Base-by-base conservation (phyloP, 345 rosid genomes). In the Camelina neglecta region DNA sequence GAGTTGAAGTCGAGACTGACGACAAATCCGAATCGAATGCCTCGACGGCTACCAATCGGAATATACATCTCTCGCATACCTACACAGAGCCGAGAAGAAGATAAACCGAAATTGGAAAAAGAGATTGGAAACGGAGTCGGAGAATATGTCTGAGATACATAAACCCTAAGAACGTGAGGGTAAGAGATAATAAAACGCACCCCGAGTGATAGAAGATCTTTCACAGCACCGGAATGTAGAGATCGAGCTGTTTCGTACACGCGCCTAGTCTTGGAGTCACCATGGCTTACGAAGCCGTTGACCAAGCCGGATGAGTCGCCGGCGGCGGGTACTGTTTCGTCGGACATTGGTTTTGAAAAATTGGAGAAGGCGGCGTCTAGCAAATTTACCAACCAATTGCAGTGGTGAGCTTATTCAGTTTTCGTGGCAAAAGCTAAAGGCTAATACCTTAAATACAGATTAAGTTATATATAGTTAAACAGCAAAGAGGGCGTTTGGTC, bases 1-100 rank as follows among this genome's bases (percentile, higher is more conserved):
- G 81, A 31, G 65, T 33, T 6, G 87, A 76, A 8, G 69, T 67
- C 3, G 81, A 81, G 44, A 80, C 74, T 18, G 77, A 81, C 1
- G 84, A 72, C 44, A 16, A 45, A 20, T 69, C 79, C 44, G 81
- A 76, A 29, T 44, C 75, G 20, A 77, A 83, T 18, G 67, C 77
- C 45, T 48, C 77, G 71, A 87, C 60, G 21, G 91, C 84, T 31
- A 94, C 76, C 45, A 94, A 68, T 60, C 98, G 87, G 67, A 89
- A 75, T 45, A 89, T 72, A 86, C 97, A 94, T 82, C 91, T 83
- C 70, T 74, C 64, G 76, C 98, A 93, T 5, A 91, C 89, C 97
- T 93, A 78, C 7, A 81, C 33, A 80, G 62, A 72, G 48, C 13
- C 55, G 1, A 53, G 1, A 57, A 55, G 60, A 26, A 7, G 6